Base-by-base conservation (phyloP, 441 rosid species). In the Aleurites moluccanus region DNA sequence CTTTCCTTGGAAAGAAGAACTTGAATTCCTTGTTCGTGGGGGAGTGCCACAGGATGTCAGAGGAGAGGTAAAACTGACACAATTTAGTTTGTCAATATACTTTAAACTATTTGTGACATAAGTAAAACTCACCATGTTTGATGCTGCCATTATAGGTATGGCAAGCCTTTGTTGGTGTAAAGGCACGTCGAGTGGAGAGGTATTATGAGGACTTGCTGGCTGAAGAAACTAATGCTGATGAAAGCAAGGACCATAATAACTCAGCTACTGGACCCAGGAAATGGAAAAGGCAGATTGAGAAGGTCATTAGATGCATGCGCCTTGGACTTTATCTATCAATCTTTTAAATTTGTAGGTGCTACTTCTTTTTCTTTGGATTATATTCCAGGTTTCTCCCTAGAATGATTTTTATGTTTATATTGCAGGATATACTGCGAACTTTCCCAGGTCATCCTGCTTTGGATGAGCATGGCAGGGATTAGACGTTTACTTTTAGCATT, bases 221-320 rank as follows among this genome's bases (percentile, higher is more conserved):
- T 78, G 73, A 81, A 45, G 94, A 91, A 75, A 72, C 73, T 82
- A 71, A 79, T 80, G 84, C 80, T 82, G 80, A 70, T 79, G 82
- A 70, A 82, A 81, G 79, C 83, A 72, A 65, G 53, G 57, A 63
- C 87, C 84, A 66, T 78, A 72, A 62, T 78, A 79, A 64, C 81
- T 45, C 66, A 3, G 72, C 79, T 66, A 89, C 84, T 73, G 82
- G 80, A 67, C 88, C 90, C 18, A 88, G 86, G 86, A 93, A 94
- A 82, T 93, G 98, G 98, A 88, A 92, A 88, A 97, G 93, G 81
- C 99, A 96, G 88, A 96, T 96, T 87, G 99, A 96, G 92, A 96
- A 93, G 98, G 99, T 96, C 75, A 77, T 76, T 86, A 84, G 84
- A 85, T 83, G 86, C 87, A 83, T 87, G 80, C 64, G 61, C 85